Percentiles rank a stretch among this genome's conserved stretches.
Evolutionary conservation across 257 asterid genomes (phyloP).

Genomic region (Primulina eburnea): DNA sequence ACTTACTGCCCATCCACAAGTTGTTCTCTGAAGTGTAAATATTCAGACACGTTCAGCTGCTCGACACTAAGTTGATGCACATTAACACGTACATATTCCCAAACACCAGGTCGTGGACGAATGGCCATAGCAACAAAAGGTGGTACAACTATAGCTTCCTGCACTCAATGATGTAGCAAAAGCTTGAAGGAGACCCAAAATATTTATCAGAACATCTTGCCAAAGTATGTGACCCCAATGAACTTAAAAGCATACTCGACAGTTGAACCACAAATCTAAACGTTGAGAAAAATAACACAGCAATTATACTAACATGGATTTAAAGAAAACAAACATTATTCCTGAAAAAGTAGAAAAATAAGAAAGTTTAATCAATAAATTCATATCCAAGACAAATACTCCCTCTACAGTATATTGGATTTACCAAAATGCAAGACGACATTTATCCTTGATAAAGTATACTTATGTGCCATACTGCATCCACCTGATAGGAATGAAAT

Average conservation of each 20-base stretch:
- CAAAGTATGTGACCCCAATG: neutral
- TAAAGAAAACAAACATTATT: neutral
- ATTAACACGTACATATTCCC: constrained; percentile 95
- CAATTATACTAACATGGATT: neutral
- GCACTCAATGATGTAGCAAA: constrained; percentile 26
- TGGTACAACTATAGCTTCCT: constrained; percentile 95
- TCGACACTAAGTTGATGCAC: constrained; percentile 83
- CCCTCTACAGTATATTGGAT: neutral
- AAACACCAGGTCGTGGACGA: constrained; percentile 99
- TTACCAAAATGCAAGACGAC: neutral
- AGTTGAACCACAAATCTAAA: neutral
- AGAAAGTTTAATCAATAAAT: constrained; percentile 7
- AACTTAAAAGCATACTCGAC: neutral
- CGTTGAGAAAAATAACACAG: neutral
- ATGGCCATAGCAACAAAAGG: constrained; percentile 94
- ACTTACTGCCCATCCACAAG: constrained; percentile 92
- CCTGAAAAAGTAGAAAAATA: neutral
- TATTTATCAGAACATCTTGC: neutral
- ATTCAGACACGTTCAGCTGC: constrained; percentile 80
- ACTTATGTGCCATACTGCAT: neutral
- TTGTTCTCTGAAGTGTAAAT: constrained; percentile 75
- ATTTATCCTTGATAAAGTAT: neutral
- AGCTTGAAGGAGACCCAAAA: constrained; percentile 1
- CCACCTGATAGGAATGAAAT: no score
- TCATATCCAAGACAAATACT: neutral